Conservation (phyloP, 768 basidiomycete species). For the Megacollybia marginata region DNA sequence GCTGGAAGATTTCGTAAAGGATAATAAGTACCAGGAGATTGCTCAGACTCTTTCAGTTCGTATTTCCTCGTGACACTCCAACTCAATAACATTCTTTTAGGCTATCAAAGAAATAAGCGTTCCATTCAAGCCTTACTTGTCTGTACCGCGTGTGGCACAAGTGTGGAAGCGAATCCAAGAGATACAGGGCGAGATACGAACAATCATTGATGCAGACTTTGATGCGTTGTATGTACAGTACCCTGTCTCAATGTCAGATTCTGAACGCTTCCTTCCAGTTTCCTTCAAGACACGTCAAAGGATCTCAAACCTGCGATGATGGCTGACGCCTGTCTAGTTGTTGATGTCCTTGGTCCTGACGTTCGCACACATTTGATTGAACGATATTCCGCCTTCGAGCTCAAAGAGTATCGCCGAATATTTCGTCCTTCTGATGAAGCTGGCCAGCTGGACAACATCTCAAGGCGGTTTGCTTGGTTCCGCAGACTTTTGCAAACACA, state of each 20-base stretch:
- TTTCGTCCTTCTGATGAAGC: constrained; percentile 92
- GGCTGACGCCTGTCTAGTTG: constrained; percentile 78
- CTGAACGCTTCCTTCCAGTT: constrained; percentile 35
- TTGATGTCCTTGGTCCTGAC: constrained; percentile 84
- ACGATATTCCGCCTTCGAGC: constrained; percentile 81
- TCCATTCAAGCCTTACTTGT: constrained; percentile 72
- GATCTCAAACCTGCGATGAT: constrained; percentile 59
- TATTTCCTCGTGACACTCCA: background rate
- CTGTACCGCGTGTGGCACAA: constrained; percentile 69
- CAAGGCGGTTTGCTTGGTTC: constrained; percentile 94
- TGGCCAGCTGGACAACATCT: constrained; percentile 91
- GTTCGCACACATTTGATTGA: constrained; percentile 77
- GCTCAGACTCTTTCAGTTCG: constrained; percentile 71
- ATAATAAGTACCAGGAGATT: constrained; percentile 77
- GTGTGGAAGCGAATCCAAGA: constrained; percentile 77
- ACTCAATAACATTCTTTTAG: constrained; percentile 28
- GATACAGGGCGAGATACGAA: constrained; percentile 74
- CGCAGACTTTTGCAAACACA: constrained; percentile 75
- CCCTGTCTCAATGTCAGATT: background rate
- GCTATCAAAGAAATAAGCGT: constrained; percentile 82
- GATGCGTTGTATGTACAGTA: constrained; percentile 74
- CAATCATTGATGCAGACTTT: constrained; percentile 82
- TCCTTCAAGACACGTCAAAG: constrained; percentile 69
- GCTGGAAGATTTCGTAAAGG: constrained; percentile 69
- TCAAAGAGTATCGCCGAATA: constrained; percentile 94